Conservation (phyloP, 1,284 basidiomycete species). For the Austropuccinia psidii region DNA sequence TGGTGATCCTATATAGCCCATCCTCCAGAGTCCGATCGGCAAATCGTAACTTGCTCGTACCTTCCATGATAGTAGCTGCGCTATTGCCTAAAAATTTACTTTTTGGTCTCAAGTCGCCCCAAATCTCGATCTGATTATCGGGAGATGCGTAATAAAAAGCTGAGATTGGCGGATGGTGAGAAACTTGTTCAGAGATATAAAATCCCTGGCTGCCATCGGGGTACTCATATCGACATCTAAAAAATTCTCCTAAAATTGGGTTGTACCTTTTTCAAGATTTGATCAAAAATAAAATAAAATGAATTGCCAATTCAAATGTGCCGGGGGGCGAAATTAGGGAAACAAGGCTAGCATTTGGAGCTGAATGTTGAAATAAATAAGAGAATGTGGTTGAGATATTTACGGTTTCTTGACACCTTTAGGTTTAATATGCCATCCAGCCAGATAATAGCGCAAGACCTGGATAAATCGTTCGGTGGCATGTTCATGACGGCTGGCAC, state of each 20-base stretch:
- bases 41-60: conserved; percentile 55
- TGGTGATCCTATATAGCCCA: conserved; percentile 80
- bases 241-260: conserved; percentile 94
- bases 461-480: conserved; percentile 85
- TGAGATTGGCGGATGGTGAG: conserved; percentile 66
- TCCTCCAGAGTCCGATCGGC: conserved; percentile 73
- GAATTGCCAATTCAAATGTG: neutral
- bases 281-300: neutral
- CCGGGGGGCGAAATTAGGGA: neutral
- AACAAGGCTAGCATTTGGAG: neutral
- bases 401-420: conserved; percentile 99
- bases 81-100: conserved; percentile 94
- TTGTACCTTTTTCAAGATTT: conserved; percentile 63
- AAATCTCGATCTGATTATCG: conserved; percentile 67
- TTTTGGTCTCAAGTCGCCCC: conserved; percentile 91
- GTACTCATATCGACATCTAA: conserved; percentile 92
- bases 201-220: conserved; percentile 82
- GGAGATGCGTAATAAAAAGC: conserved; percentile 96
- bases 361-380: neutral
- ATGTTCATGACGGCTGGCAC: conserved; percentile 65
- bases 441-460: conserved; percentile 88
- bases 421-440: conserved; percentile 99
- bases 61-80: conserved; percentile 63
- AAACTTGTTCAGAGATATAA: conserved; percentile 91
- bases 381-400: conserved; percentile 46